Evolutionary conservation across 1,284 basidiomycete genomes (phyloP).

Genomic region (Ganoderma meredithae): DNA sequence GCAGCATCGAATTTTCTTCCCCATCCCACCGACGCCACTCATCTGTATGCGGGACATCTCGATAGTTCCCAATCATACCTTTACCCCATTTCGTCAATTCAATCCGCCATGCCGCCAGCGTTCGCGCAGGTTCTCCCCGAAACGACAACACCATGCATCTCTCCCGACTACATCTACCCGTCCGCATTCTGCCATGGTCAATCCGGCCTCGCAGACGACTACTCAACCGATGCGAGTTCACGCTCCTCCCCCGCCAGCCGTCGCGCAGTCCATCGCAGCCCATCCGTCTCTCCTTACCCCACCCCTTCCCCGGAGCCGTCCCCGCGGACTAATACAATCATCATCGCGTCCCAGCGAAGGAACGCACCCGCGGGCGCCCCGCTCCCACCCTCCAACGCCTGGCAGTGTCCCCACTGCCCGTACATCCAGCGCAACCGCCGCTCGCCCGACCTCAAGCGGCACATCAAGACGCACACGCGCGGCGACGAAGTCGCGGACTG

Average conservation of each 20-base stretch:
- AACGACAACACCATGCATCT: background rate
- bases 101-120: background rate
- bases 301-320: background rate
- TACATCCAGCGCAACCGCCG: constrained; percentile 48
- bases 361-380: background rate
- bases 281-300: background rate
- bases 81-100: background rate
- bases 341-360: background rate
- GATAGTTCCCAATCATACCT: too few species aligned
- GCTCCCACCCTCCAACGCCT: background rate
- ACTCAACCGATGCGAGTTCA: background rate
- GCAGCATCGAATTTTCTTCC: too few species aligned
- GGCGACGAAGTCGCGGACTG: constrained; percentile 40
- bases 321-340: background rate
- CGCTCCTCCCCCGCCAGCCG: background rate
- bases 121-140: background rate
- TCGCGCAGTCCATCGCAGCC: background rate
- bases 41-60: too few species aligned
- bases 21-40: too few species aligned
- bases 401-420: constrained; percentile 24
- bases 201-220: background rate
- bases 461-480: constrained; percentile 57
- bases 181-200: background rate
- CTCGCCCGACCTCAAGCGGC: constrained; percentile 59
- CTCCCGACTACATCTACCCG: background rate